Percentiles rank a stretch among this genome's conserved stretches.
Evolutionary conservation across 2,329 filamentous ascomycete genomes (phyloP).

Genomic region (Elsinoe batatas): DNA sequence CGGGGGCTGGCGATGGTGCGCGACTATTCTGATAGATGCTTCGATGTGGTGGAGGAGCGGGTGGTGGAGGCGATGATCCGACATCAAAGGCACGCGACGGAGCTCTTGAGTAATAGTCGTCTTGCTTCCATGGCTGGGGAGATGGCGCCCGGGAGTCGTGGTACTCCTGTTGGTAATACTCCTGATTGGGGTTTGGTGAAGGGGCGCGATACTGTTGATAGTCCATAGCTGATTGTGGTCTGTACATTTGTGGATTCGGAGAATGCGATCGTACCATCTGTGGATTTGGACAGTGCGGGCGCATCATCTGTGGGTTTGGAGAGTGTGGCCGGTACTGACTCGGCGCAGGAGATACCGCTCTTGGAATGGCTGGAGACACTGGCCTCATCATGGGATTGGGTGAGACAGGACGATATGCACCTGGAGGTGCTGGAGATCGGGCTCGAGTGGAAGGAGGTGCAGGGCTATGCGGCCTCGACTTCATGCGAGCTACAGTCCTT

Average conservation of each 20-base stretch:
- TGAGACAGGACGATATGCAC: constrained; percentile 28
- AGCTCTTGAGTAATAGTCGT: constrained; percentile 20
- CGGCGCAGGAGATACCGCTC: constrained; percentile 35
- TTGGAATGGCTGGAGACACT: constrained; percentile 20
- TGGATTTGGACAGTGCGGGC: constrained; percentile 24
- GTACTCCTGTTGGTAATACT: constrained; percentile 19
- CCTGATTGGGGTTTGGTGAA: constrained; percentile 27
- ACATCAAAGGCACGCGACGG: constrained; percentile 22
- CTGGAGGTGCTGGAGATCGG: constrained; percentile 18
- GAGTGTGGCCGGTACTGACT: constrained; percentile 20
- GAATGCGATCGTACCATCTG: constrained; percentile 15
- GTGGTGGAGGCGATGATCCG: constrained; percentile 64
- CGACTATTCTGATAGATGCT: constrained; percentile 43
- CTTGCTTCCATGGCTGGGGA: constrained; percentile 33
- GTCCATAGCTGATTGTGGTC: constrained; percentile 19
- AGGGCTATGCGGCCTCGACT: constrained; percentile 21
- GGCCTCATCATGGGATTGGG: constrained; percentile 28
- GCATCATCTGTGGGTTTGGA: constrained; percentile 16
- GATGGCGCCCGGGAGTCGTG: constrained; percentile 32
- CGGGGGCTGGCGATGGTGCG: constrained; percentile 36
- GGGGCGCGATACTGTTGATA: constrained; percentile 29
- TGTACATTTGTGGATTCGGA: constrained; percentile 15
- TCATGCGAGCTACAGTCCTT: constrained; percentile 16
- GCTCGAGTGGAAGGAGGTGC: constrained; percentile 17
- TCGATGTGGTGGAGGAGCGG: constrained; percentile 73